These are phyloP conservation scores for Pilobolus umbonatus DNA, from an alignment of 192 early-diverging fungal genomes.

Conservation along the genomic window DNA sequence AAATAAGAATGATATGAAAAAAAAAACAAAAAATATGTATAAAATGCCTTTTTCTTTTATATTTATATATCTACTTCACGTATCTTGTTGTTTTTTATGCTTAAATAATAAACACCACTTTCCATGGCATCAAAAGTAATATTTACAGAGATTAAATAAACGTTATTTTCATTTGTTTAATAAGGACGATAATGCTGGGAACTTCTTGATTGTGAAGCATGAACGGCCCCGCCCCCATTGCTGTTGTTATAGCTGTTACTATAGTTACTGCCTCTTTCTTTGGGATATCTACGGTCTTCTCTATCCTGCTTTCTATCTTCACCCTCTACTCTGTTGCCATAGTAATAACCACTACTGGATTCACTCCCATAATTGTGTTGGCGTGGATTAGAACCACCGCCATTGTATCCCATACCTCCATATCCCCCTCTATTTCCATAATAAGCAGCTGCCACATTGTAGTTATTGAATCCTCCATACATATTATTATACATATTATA, in stretches of 20 bases:
- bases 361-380: slow-evolving; percentile 31
- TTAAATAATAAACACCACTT: no score
- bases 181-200: slow-evolving; percentile 41
- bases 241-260: no score
- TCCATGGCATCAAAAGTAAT: no score
- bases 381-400: slow-evolving; percentile 24
- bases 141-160: no score
- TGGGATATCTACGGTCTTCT: slow-evolving; percentile 18
- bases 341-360: slow-evolving; percentile 16
- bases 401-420: slow-evolving; percentile 29
- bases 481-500: slow-evolving; percentile 28
- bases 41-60: no score
- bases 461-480: slow-evolving; percentile 33
- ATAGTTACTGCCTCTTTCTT: no score
- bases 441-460: slow-evolving; percentile 33
- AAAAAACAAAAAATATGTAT: no score
- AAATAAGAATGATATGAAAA: no score
- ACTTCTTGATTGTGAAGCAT: slow-evolving; percentile 37
- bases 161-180: slow-evolving; percentile 3
- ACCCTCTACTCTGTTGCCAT: slow-evolving; percentile 15
- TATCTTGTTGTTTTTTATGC: no score
- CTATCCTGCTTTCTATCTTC: slow-evolving; percentile 4
- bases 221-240: slow-evolving; percentile 36
- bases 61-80: no score
- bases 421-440: not conserved